phyloP scores from a whole-genome alignment of 306 rosid species.

The Glycine soja region DNA sequence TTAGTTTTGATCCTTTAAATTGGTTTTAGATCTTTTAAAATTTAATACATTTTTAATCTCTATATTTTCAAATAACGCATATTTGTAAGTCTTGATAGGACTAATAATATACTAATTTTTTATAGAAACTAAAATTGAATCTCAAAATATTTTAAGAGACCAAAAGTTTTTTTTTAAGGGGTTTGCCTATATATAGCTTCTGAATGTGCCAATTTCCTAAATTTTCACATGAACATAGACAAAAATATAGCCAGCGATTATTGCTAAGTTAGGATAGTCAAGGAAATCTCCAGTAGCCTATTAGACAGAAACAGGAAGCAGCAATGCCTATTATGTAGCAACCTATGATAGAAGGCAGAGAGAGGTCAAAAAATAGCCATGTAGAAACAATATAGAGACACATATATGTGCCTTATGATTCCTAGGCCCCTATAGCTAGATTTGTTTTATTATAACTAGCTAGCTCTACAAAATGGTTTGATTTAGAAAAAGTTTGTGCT shows the following conservation, averaged over 20 bases:
- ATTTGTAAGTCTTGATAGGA: background rate
- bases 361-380: slow-evolving; percentile 24
- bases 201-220: background rate
- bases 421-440: slow-evolving; percentile 31
- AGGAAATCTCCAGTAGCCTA: slow-evolving; percentile 46
- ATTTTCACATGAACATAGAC: background rate
- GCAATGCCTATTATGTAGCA: slow-evolving; percentile 44
- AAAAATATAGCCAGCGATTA: slow-evolving; percentile 29
- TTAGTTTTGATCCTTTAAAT: background rate
- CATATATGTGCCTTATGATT: slow-evolving; percentile 46
- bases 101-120: background rate
- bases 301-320: slow-evolving; percentile 42
- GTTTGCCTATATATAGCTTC: background rate
- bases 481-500: slow-evolving; percentile 37
- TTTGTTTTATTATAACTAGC: slow-evolving; percentile 26
- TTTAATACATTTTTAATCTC: too few species aligned
- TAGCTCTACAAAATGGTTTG: slow-evolving; percentile 21
- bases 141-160: background rate
- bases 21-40: too few species aligned
- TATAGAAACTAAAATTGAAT: background rate
- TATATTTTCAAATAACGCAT: background rate
- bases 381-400: slow-evolving; percentile 38
- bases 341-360: slow-evolving; percentile 37
- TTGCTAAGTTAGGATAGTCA: slow-evolving; percentile 43
- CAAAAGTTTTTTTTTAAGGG: background rate